phyloP scores from a whole-genome alignment of 83 land plant species.

The Diphasiastrum complanatum region DNA sequence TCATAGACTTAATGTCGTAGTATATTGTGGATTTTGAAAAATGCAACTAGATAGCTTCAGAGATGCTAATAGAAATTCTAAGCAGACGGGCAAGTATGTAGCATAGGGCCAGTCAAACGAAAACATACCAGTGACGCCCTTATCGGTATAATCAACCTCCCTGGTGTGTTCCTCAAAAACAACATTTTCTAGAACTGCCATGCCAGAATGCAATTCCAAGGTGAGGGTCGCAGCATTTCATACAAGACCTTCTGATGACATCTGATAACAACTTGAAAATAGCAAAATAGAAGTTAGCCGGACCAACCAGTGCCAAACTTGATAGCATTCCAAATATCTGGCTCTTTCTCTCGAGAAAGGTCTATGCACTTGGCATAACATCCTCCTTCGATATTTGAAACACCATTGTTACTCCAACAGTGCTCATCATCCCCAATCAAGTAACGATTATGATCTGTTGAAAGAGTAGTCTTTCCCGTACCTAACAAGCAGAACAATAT shows the following conservation, averaged over 20 bases:
- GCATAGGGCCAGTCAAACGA: too few species aligned
- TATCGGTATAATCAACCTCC: constrained; percentile 25
- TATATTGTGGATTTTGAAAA: too few species aligned
- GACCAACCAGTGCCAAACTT: constrained; percentile 28
- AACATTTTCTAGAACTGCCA: constrained; percentile 28
- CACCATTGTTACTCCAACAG: constrained; percentile 28
- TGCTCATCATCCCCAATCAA: constrained; percentile 34
- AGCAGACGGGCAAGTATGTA: background rate
- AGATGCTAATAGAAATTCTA: background rate
- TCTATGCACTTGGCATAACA: constrained; percentile 33
- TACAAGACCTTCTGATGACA: too few species aligned
- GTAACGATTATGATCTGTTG: constrained; percentile 26
- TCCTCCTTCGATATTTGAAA: constrained; percentile 31
- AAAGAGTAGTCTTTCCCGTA: constrained; percentile 28
- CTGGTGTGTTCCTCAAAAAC: constrained; percentile 30
- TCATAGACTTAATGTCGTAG: too few species aligned
- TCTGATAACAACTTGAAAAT: too few species aligned
- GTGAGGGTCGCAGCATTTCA: too few species aligned
- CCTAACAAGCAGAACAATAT: constrained; percentile 12
- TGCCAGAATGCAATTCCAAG: background rate
- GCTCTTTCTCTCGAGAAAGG: constrained; percentile 19
- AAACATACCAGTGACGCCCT: constrained; percentile 23
- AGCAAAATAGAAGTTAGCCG: too few species aligned
- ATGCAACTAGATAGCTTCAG: background rate
- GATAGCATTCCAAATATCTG: constrained; percentile 30